Evolutionary conservation across 1,139 yeast species (phyloP), one percentile per base, ranked within the genome.

Genomic region (Hyphopichia khmerensis): DNA sequence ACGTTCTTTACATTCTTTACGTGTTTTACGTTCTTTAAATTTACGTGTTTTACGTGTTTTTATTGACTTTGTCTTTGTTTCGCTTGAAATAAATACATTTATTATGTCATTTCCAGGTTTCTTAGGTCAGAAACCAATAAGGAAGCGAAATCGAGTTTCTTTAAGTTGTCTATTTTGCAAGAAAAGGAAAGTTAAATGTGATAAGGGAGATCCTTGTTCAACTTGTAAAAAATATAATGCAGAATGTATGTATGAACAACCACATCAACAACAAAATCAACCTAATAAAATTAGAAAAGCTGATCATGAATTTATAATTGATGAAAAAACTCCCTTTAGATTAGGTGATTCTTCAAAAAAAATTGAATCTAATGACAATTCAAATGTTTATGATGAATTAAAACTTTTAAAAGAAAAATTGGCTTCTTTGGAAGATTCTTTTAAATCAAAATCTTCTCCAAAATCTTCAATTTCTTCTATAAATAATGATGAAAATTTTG

Each of bases 101-200:
- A 26, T 26, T 7, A 9, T 11, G 29, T 11, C n/a, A 7, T 8
- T 9, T 11, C n/a, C 29, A 11, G 29, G 29, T 7, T 3, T 8
- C 4, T 26, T 26, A 4, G n/a, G n/a, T 26, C 11, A 26, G 13
- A 30, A 30, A 24, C 38, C 38, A 3, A 15, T 55, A 33, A 52
- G 51, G 45, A 64, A 62, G 48, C 54, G 77, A 35, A 59, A 62
- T 41, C 58, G 76, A 47, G 53, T 57, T 40, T 63, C 71, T 18
- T 55, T 65, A 39, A 75, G 70, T 23, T 72, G 77, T 51, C 64
- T 60, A 37, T 69, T 69, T 48, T 72, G 77, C 52, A 67, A 67
- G 43, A 59, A 58, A 45, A 48, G 77, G 26, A 72, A 72, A 51
- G 73, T 72, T 43, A 69, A 66, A 42, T 72, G 78, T 57, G 74